Percentiles rank a stretch among this genome's conserved stretches.
These are phyloP conservation scores for Plectosphaerella plurivora DNA, from an alignment of 2,329 filamentous ascomycete species.

Conservation along the genomic window DNA sequence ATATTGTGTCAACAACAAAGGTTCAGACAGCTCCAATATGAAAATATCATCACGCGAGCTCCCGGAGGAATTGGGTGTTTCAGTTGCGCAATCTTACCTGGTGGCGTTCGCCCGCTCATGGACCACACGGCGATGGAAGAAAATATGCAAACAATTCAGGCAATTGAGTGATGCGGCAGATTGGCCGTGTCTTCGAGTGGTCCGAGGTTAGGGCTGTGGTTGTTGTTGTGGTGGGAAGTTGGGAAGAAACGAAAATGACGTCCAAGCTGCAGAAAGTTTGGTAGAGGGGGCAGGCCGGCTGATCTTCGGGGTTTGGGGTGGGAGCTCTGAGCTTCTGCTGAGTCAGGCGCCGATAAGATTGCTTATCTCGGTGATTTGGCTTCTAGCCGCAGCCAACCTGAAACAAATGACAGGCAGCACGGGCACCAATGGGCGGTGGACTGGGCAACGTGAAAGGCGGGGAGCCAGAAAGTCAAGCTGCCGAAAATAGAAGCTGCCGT, in stretches of 20 bases:
- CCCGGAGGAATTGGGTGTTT: neutral
- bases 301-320: slow-evolving; percentile 1
- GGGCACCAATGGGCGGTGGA: slow-evolving; percentile 8
- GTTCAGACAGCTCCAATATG: slow-evolving; percentile 77
- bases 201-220: neutral
- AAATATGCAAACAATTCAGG: too few relatives aligned
- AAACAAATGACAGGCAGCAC: slow-evolving; percentile 23
- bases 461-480: neutral
- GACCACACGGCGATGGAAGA: too few relatives aligned
- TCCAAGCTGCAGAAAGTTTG: slow-evolving; percentile 1
- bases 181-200: neutral
- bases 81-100: too few relatives aligned
- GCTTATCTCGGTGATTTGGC: slow-evolving; percentile 18
- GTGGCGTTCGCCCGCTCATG: too few relatives aligned
- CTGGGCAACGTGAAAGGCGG: neutral
- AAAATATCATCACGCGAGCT: slow-evolving; percentile 34
- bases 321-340: neutral
- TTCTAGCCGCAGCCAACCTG: slow-evolving; percentile 25
- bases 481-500: slow-evolving; percentile 11
- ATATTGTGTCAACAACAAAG: slow-evolving; percentile 54
- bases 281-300: slow-evolving; percentile 5
- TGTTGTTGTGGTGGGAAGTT: neutral
- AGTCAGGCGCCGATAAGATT: neutral
- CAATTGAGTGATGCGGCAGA: too few relatives aligned
- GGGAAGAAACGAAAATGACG: neutral